Percentiles rank a stretch among this genome's conserved stretches.
Conservation (phyloP, 2,329 filamentous ascomycete genomes). For the Geosmithia morbida region DNA sequence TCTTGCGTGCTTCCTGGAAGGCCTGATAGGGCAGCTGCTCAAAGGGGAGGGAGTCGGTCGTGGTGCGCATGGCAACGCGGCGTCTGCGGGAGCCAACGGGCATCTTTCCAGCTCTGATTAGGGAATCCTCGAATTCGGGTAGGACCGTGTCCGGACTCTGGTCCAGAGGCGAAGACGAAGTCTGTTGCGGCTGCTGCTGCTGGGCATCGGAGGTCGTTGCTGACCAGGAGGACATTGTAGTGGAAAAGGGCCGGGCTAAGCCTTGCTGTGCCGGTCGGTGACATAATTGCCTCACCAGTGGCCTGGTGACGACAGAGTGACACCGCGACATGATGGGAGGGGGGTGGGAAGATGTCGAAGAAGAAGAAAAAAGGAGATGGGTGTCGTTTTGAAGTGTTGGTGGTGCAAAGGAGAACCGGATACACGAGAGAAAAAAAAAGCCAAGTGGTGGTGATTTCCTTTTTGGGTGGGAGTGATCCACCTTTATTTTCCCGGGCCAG, state of each 20-base stretch:
- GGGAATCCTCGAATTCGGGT: slow-evolving; percentile 41
- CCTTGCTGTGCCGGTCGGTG: slow-evolving; percentile 15
- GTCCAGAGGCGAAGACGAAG: slow-evolving; percentile 14
- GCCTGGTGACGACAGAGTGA: slow-evolving; percentile 40
- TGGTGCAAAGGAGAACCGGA: neutral
- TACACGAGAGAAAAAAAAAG: slow-evolving; percentile 10
- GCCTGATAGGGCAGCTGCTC: slow-evolving; percentile 93
- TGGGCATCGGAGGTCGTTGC: slow-evolving; percentile 11
- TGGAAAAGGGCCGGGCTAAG: slow-evolving; percentile 19
- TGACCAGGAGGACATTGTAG: slow-evolving; percentile 13
- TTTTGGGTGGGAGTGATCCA: slow-evolving; percentile 8
- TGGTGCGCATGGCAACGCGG: slow-evolving; percentile 54
- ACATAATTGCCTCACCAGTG: slow-evolving; percentile 32
- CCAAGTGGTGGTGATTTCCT: slow-evolving; percentile 6
- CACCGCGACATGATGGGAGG: slow-evolving; percentile 38
- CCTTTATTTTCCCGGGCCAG: slow-evolving; percentile 10
- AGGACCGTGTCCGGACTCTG: slow-evolving; percentile 57
- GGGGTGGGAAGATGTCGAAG: no score
- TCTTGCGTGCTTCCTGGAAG: slow-evolving; percentile 86
- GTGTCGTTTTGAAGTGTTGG: neutral
- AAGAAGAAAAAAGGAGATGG: slow-evolving; percentile 1
- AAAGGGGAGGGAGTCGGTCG: slow-evolving; percentile 53
- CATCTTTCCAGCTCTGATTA: slow-evolving; percentile 53
- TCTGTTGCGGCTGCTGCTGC: slow-evolving; percentile 3
- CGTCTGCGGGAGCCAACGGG: slow-evolving; percentile 78